Evolutionary conservation across 768 basidiomycete species (phyloP).

Genomic region (Leccinellum rugosiceps): DNA sequence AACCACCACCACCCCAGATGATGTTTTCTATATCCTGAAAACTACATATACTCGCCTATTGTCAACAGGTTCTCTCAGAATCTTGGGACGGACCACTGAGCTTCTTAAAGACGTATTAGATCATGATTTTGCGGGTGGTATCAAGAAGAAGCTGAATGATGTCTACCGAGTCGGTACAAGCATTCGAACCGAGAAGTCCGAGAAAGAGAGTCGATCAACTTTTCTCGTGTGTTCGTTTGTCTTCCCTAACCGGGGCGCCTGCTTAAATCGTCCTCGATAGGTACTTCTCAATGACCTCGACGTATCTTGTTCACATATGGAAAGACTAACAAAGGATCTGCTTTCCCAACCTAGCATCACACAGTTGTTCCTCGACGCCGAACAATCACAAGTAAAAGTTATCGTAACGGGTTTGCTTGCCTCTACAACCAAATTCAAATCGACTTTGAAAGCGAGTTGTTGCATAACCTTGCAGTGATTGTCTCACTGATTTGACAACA

Average conservation of each 20-base stretch:
- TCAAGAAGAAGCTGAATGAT: constrained; percentile 84
- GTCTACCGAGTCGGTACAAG: constrained; percentile 64
- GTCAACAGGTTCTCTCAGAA: constrained; percentile 66
- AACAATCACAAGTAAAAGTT: constrained; percentile 49
- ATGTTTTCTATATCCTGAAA: constrained; percentile 95
- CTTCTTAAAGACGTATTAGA: constrained; percentile 76
- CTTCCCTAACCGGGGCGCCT: not conserved
- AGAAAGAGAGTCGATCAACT: constrained; percentile 71
- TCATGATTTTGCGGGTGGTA: constrained; percentile 73
- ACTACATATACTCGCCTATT: constrained; percentile 73
- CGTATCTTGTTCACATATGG: constrained; percentile 84
- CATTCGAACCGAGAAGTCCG: constrained; percentile 66
- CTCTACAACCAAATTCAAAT: constrained; percentile 63
- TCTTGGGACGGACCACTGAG: constrained; percentile 56
- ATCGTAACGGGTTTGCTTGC: constrained; percentile 49
- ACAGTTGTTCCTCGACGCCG: constrained; percentile 64
- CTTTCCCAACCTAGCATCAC: constrained; percentile 48
- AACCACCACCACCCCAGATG: constrained; percentile 82
- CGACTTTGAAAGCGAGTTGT: constrained; percentile 65
- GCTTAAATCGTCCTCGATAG: constrained; percentile 38
- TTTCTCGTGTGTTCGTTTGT: constrained; percentile 68
- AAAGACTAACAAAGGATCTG: constrained; percentile 72
- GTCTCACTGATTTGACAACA: not conserved
- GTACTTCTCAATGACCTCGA: constrained; percentile 93
- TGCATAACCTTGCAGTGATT: not conserved